phyloP scores from a whole-genome alignment of 2,329 filamentous ascomycete genomes.

The Hypoxylon sp. region DNA sequence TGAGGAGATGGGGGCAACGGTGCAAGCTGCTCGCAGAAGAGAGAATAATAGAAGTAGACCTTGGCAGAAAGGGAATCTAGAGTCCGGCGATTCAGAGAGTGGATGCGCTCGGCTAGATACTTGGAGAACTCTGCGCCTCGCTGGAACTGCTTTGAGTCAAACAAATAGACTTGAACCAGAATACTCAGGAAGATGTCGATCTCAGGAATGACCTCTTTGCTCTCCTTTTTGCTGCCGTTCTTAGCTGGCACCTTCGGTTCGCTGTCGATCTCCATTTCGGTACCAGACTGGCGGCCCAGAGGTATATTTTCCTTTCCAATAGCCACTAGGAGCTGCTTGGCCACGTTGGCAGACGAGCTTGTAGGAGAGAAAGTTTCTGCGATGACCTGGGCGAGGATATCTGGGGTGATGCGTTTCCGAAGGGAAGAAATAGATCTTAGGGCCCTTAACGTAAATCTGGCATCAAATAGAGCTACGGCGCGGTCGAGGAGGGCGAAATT shows the following conservation, averaged over 20 bases:
- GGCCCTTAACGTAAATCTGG: conserved; percentile 93
- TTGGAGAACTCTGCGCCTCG: conserved; percentile 88
- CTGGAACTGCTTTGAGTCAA: conserved; percentile 86
- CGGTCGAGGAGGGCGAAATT: conserved; percentile 94
- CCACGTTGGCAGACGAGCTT: conserved; percentile 73
- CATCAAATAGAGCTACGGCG: conserved; percentile 92
- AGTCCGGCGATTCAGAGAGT: conserved; percentile 91
- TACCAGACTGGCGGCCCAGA: conserved; percentile 69
- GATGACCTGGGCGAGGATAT: conserved; percentile 85
- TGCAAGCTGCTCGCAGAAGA: conserved; percentile 93
- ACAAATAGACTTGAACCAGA: conserved; percentile 87
- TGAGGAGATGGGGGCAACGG: conserved; percentile 90
- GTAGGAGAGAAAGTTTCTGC: conserved; percentile 81
- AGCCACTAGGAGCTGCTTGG: conserved; percentile 78
- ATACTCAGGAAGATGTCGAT: conserved; percentile 92
- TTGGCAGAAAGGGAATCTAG: conserved; percentile 94
- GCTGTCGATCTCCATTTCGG: conserved; percentile 82
- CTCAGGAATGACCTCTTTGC: conserved; percentile 87
- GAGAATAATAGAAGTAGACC: conserved; percentile 97
- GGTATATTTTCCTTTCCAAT: conserved; percentile 77
- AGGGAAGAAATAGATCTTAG: conserved; percentile 95
- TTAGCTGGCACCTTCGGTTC: conserved; percentile 68
- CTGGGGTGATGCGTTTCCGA: conserved; percentile 88
- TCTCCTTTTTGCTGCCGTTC: conserved; percentile 73
- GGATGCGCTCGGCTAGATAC: conserved; percentile 86